Conservation (phyloP, 2,329 filamentous ascomycete species). For the Cladosporium sp. region DNA sequence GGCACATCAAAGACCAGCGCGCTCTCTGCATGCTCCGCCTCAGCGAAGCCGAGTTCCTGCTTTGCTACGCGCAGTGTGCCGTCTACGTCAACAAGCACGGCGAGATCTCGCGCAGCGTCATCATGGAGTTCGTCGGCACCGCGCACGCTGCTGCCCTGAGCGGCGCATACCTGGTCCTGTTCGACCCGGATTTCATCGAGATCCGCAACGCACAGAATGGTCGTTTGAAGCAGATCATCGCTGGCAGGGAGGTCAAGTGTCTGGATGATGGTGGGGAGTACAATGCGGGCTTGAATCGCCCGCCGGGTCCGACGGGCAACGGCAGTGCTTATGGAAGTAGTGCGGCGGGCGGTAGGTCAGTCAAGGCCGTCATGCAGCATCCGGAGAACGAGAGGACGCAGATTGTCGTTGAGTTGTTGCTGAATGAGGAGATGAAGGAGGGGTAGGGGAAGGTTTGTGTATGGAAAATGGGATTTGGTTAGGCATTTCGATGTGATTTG, state of each 20-base stretch:
- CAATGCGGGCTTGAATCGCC: slow-evolving; percentile 33
- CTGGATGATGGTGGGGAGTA: slow-evolving; percentile 76
- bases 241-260: slow-evolving; percentile 81
- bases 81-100: slow-evolving; percentile 98
- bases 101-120: slow-evolving; percentile 85
- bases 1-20: slow-evolving; percentile 72
- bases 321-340: slow-evolving; percentile 25
- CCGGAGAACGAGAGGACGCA: slow-evolving; percentile 78
- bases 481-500: no score
- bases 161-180: slow-evolving; percentile 83
- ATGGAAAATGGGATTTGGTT: no score
- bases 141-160: slow-evolving; percentile 83
- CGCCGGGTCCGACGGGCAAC: slow-evolving; percentile 29
- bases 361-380: slow-evolving; percentile 95
- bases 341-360: slow-evolving; percentile 52
- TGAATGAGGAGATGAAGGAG: slow-evolving; percentile 67
- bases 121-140: slow-evolving; percentile 98
- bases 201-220: slow-evolving; percentile 96
- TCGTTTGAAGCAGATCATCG: slow-evolving; percentile 85
- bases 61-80: slow-evolving; percentile 91
- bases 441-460: background rate
- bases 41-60: slow-evolving; percentile 78
- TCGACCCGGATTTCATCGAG: slow-evolving; percentile 95
- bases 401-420: slow-evolving; percentile 82
- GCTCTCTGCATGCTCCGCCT: slow-evolving; percentile 96